These are phyloP conservation scores for Diospyros lotus DNA, from an alignment of 148 eudicot genomes.

Conservation along the genomic window DNA sequence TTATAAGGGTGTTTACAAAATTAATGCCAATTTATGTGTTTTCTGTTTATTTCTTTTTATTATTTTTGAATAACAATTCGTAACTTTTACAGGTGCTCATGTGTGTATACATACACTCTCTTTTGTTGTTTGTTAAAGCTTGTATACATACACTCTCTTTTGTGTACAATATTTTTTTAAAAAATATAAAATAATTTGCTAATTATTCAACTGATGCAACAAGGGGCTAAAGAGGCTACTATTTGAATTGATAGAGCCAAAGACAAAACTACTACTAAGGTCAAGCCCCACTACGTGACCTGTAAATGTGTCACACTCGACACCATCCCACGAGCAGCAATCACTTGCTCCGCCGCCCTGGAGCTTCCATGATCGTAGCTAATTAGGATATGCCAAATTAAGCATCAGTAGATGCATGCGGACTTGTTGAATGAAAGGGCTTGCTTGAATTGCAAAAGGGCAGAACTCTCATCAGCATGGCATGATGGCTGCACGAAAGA, in stretches of 20 bases:
- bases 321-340: slow-evolving; percentile 50
- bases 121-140: no score
- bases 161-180: no score
- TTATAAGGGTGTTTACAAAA: no score
- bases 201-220: no score
- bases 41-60: no score
- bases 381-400: slow-evolving; percentile 2
- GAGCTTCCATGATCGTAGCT: slow-evolving; percentile 4
- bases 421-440: background rate
- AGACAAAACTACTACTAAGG: slow-evolving; percentile 29
- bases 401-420: slow-evolving; percentile 10
- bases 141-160: background rate
- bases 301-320: slow-evolving; percentile 20
- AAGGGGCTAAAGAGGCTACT: slow-evolving; percentile 20
- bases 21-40: no score
- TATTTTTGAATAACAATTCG: no score
- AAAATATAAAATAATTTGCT: no score
- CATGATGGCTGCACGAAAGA: background rate
- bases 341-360: background rate
- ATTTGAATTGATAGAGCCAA: slow-evolving; percentile 20
- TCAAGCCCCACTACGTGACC: slow-evolving; percentile 32
- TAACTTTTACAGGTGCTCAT: no score
- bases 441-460: slow-evolving; percentile 14
- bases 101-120: no score
- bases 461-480: slow-evolving; percentile 6